Evolutionary conservation across 805 yeast genomes (phyloP).

Genomic region (Hermanozyma aechmeae): DNA sequence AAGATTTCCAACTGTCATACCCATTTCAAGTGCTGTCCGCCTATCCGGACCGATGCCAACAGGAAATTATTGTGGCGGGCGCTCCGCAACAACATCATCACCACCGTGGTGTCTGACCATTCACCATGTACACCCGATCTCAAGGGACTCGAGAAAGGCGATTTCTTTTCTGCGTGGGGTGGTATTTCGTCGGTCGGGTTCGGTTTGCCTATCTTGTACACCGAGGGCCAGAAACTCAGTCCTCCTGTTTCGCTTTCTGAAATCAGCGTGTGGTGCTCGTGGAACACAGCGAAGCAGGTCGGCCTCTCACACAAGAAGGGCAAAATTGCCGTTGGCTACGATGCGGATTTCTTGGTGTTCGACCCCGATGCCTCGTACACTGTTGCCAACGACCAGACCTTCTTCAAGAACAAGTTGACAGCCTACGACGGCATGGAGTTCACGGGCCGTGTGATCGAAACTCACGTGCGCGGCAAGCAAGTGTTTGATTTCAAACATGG

Average conservation of each 20-base stretch:
- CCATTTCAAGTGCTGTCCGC: constrained; percentile 91
- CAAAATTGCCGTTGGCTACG: constrained; percentile 58
- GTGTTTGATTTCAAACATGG: constrained; percentile 54
- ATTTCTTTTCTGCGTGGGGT: constrained; percentile 92
- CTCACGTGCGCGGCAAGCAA: constrained; percentile 67
- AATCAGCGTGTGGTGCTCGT: constrained; percentile 71
- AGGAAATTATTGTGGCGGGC: constrained; percentile 73
- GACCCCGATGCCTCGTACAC: constrained; percentile 48
- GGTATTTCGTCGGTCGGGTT: constrained; percentile 91
- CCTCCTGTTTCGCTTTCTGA: constrained; percentile 49
- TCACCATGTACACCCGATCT: constrained; percentile 93
- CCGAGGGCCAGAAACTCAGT: constrained; percentile 51
- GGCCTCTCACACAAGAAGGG: constrained; percentile 74
- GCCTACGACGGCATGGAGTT: constrained; percentile 71
- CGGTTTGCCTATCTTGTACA: constrained; percentile 74
- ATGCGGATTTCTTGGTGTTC: constrained; percentile 83
- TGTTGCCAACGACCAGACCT: constrained; percentile 46
- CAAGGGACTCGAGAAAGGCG: constrained; percentile 74
- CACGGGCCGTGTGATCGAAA: constrained; percentile 69
- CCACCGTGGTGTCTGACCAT: constrained; percentile 90
- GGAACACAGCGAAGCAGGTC: constrained; percentile 78
- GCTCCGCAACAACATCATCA: constrained; percentile 50
- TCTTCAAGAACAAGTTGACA: constrained; percentile 79
- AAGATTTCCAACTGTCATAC: constrained; percentile 69
- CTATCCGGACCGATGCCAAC: constrained; percentile 72